These are phyloP conservation scores for Podospora australis DNA, from an alignment of 495 filamentous ascomycete genomes.

Conservation along the genomic window DNA sequence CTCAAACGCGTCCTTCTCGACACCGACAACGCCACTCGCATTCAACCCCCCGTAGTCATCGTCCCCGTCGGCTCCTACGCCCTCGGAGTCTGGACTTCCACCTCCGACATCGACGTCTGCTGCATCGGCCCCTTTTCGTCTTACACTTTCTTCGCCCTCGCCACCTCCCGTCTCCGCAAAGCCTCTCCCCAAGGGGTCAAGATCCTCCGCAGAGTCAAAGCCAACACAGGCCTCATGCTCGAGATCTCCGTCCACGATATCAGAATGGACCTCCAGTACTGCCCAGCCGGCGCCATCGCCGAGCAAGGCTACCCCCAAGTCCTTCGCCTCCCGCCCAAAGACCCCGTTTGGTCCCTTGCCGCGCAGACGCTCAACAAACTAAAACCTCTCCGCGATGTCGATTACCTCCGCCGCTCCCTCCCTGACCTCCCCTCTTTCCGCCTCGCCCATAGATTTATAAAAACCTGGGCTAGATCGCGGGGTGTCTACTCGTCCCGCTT, in stretches of 20 bases:
- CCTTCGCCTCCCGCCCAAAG: slow-evolving; percentile 26
- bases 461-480: slow-evolving; percentile 46
- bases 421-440: slow-evolving; percentile 47
- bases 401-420: slow-evolving; percentile 46
- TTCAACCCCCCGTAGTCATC: slow-evolving; percentile 35
- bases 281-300: slow-evolving; percentile 42
- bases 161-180: slow-evolving; percentile 42
- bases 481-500: slow-evolving; percentile 53
- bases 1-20: slow-evolving; percentile 36
- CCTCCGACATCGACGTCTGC: slow-evolving; percentile 54
- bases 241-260: slow-evolving; percentile 45
- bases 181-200: slow-evolving; percentile 34
- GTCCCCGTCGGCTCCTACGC: slow-evolving; percentile 55
- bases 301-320: slow-evolving; percentile 35
- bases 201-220: slow-evolving; percentile 46
- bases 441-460: slow-evolving; percentile 45
- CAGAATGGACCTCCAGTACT: slow-evolving; percentile 55
- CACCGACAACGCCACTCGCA: not conserved
- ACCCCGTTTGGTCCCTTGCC: slow-evolving; percentile 44
- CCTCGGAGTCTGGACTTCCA: slow-evolving; percentile 48
- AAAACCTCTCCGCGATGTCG: slow-evolving; percentile 50
- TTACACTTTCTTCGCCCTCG: slow-evolving; percentile 49
- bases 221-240: slow-evolving; percentile 48
- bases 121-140: slow-evolving; percentile 51
- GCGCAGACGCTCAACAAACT: slow-evolving; percentile 44